Conservation (phyloP, 371 early-diverging fungal species). For the Fennellomyces sp. region DNA sequence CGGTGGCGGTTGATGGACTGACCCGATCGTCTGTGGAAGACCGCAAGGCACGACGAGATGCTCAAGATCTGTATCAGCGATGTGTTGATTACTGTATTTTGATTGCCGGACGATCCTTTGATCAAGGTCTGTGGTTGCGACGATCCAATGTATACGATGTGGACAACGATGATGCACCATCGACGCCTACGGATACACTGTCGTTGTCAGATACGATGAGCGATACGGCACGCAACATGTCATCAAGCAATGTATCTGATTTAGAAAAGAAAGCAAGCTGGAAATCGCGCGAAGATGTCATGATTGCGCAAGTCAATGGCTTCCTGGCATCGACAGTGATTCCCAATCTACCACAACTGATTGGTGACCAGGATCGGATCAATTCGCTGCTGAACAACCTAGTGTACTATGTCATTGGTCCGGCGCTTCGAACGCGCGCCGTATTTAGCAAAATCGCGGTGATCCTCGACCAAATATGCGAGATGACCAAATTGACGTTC, state of each 20-base stretch:
- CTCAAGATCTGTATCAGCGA: slow-evolving; percentile 70
- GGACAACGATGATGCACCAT: slow-evolving; percentile 18
- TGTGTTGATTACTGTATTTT: slow-evolving; percentile 78
- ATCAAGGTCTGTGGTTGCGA: slow-evolving; percentile 75
- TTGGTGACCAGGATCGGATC: slow-evolving; percentile 78
- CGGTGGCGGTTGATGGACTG: slow-evolving; percentile 58
- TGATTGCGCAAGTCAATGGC: slow-evolving; percentile 49
- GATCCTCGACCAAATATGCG: slow-evolving; percentile 51
- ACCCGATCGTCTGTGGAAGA: slow-evolving; percentile 56
- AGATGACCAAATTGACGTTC: slow-evolving; percentile 67
- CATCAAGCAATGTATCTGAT: slow-evolving; percentile 46
- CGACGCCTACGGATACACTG: slow-evolving; percentile 15
- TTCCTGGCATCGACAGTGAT: slow-evolving; percentile 64
- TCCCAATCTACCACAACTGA: slow-evolving; percentile 64
- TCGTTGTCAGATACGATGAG: slow-evolving; percentile 19
- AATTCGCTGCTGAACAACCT: slow-evolving; percentile 67
- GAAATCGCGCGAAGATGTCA: slow-evolving; percentile 52
- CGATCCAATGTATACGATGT: slow-evolving; percentile 42
- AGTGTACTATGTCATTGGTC: slow-evolving; percentile 81
- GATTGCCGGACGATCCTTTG: slow-evolving; percentile 78
- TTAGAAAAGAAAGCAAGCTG: slow-evolving; percentile 50
- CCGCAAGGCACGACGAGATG: slow-evolving; percentile 66
- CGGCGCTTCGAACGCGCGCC: slow-evolving; percentile 51
- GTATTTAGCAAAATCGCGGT: slow-evolving; percentile 38
- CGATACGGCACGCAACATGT: slow-evolving; percentile 33